Conservation (phyloP, 2,329 filamentous ascomycete genomes). For the Celoporthe dispersa region DNA sequence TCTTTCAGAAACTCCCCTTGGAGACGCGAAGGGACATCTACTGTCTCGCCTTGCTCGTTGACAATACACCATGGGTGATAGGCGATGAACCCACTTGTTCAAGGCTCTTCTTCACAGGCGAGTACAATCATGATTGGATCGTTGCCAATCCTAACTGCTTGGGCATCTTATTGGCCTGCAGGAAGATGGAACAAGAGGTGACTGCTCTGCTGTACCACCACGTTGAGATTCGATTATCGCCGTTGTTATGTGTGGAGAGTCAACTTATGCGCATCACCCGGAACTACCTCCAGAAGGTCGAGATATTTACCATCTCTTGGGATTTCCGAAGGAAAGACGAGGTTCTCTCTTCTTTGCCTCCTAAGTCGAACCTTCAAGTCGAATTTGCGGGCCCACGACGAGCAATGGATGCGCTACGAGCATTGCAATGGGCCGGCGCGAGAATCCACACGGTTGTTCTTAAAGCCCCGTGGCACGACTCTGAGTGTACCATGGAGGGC, state of each 20-base stretch:
- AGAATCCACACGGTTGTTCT: neutral
- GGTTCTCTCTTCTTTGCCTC: neutral
- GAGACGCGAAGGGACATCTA: neutral
- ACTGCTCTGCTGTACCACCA: neutral
- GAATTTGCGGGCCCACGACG: neutral
- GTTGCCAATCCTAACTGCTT: neutral
- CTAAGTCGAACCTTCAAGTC: neutral
- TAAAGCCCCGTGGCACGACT: slow-evolving; percentile 7
- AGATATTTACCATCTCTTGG: neutral
- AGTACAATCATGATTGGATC: neutral
- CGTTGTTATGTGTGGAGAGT: neutral
- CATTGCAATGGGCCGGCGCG: neutral
- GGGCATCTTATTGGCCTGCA: slow-evolving; percentile 4
- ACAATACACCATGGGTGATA: neutral
- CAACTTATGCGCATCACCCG: neutral
- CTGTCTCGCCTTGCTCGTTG: neutral
- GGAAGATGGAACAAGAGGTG: neutral
- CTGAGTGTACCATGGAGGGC: neutral
- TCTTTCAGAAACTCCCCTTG: neutral
- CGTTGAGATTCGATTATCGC: neutral
- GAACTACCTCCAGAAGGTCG: neutral
- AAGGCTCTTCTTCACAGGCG: neutral
- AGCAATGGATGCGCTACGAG: neutral
- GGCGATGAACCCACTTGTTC: neutral
- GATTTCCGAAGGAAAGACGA: neutral